Percentiles rank a stretch among this genome's conserved stretches.
These are phyloP conservation scores for Fraxinus floribunda DNA, from an alignment of 305 asterid genomes.

Conservation along the genomic window DNA sequence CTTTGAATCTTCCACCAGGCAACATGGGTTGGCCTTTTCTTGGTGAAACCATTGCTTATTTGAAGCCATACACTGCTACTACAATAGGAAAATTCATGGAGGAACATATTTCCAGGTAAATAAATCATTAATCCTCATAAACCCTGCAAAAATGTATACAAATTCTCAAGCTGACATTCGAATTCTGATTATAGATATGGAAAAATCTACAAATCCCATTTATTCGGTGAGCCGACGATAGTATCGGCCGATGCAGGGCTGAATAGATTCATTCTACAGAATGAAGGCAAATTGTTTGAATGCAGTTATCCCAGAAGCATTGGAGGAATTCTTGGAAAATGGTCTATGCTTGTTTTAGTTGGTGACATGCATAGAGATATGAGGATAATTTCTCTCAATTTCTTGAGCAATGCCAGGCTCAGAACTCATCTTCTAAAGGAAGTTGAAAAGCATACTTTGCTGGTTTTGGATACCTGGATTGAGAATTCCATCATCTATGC, in stretches of 20 bases:
- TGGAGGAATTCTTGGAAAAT: constrained; percentile 94
- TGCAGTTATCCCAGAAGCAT: constrained; percentile 91
- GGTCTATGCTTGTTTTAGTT: constrained; percentile 90
- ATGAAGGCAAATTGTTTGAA: constrained; percentile 79
- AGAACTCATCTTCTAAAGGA: constrained; percentile 63
- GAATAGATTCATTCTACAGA: constrained; percentile 67
- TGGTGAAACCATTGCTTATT: constrained; percentile 75
- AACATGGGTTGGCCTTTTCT: constrained; percentile 92
- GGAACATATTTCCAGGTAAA: constrained; percentile 72
- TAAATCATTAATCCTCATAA: neutral
- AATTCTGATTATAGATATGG: constrained; percentile 52
- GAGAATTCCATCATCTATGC: constrained; percentile 55
- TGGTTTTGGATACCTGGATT: constrained; percentile 65
- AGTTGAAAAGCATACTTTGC: constrained; percentile 68
- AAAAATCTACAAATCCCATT: constrained; percentile 74
- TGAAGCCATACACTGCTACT: constrained; percentile 73
- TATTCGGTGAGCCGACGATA: constrained; percentile 78
- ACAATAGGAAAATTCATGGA: constrained; percentile 80
- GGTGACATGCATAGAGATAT: constrained; percentile 93
- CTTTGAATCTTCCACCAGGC: constrained; percentile 79
- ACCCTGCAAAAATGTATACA: neutral
- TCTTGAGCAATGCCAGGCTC: constrained; percentile 71
- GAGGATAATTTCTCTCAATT: constrained; percentile 77
- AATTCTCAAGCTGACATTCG: neutral
- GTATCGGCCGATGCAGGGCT: constrained; percentile 91